These are phyloP conservation scores for Pseudofabraea citricarpa DNA, from an alignment of 2,329 filamentous ascomycete species.

Conservation along the genomic window DNA sequence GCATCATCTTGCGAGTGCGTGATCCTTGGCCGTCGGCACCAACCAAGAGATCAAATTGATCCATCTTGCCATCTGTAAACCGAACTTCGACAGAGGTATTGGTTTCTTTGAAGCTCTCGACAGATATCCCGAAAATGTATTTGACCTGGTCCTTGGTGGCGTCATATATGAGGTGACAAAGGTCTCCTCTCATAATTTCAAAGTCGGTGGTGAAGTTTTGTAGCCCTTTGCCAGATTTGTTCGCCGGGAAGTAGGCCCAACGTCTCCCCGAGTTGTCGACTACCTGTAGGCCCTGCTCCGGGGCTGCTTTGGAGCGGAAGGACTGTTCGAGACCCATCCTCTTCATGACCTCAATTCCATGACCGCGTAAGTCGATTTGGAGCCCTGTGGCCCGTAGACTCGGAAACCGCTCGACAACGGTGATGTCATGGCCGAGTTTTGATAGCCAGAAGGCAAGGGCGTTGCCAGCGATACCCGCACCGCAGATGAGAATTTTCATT, in stretches of 20 bases:
- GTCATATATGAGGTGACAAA: constrained; percentile 34
- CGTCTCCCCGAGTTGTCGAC: constrained; percentile 35
- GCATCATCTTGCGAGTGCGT: constrained; percentile 37
- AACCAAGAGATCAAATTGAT: constrained; percentile 45
- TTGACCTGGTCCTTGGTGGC: constrained; percentile 24
- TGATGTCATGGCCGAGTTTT: constrained; percentile 31
- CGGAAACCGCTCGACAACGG: constrained; percentile 36
- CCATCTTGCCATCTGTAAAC: constrained; percentile 36
- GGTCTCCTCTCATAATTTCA: constrained; percentile 40
- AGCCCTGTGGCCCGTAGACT: constrained; percentile 41
- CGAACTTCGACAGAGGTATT: constrained; percentile 29
- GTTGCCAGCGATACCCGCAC: constrained; percentile 31
- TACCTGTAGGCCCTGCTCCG: constrained; percentile 41
- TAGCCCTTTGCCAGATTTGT: no score
- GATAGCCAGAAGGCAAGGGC: constrained; percentile 47
- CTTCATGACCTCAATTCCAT: constrained; percentile 43
- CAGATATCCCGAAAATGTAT: constrained; percentile 28
- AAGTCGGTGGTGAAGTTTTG: constrained; percentile 14
- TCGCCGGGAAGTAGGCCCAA: constrained; percentile 34
- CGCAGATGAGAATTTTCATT: constrained; percentile 31
- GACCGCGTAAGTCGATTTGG: constrained; percentile 49
- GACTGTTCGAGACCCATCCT: constrained; percentile 45
- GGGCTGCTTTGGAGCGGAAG: constrained; percentile 35
- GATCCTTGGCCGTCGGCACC: constrained; percentile 51
- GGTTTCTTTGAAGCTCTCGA: constrained; percentile 19